A percentile compares a stretch with the other conserved stretches of the same genome.
Conservation (phyloP, 257 asterid genomes). For the Rhazya stricta region DNA sequence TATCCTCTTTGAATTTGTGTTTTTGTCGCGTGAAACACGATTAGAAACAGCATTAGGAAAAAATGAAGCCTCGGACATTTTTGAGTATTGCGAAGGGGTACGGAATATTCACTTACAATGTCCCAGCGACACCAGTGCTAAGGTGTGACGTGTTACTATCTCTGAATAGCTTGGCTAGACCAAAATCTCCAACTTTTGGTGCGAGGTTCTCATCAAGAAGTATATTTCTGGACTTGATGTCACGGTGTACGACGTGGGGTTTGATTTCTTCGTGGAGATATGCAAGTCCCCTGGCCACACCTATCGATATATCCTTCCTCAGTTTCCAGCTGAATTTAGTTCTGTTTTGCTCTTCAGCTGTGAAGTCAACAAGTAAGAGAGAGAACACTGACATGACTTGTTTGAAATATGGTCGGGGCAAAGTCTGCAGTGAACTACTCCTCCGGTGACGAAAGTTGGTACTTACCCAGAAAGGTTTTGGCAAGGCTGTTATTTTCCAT, state of each 20-base stretch:
- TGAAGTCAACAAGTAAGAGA: neutral
- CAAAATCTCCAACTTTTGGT: constrained; percentile 77
- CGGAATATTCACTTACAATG: constrained; percentile 45
- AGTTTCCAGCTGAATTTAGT: constrained; percentile 47
- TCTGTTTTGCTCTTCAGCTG: constrained; percentile 55
- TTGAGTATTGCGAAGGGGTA: neutral
- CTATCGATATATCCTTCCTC: constrained; percentile 46
- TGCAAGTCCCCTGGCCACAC: constrained; percentile 57
- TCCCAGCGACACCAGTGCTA: constrained; percentile 85
- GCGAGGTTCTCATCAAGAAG: constrained; percentile 55
- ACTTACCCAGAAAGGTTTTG: constrained; percentile 53
- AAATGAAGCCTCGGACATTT: neutral
- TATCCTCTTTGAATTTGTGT: constrained; percentile 50
- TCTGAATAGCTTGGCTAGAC: constrained; percentile 60
- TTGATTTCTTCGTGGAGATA: constrained; percentile 66
- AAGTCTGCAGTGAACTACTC: neutral
- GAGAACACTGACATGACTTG: neutral
- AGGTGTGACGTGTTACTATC: constrained; percentile 49
- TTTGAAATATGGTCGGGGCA: neutral
- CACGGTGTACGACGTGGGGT: constrained; percentile 71
- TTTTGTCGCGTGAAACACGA: neutral
- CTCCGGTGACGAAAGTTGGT: neutral
- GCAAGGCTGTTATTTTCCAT: constrained; percentile 68
- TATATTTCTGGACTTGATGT: constrained; percentile 68
- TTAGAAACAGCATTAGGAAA: neutral